Evolutionary conservation across 805 yeast genomes (phyloP), one percentile per base, ranked within the genome.

Genomic region (Candida ortonii): DNA sequence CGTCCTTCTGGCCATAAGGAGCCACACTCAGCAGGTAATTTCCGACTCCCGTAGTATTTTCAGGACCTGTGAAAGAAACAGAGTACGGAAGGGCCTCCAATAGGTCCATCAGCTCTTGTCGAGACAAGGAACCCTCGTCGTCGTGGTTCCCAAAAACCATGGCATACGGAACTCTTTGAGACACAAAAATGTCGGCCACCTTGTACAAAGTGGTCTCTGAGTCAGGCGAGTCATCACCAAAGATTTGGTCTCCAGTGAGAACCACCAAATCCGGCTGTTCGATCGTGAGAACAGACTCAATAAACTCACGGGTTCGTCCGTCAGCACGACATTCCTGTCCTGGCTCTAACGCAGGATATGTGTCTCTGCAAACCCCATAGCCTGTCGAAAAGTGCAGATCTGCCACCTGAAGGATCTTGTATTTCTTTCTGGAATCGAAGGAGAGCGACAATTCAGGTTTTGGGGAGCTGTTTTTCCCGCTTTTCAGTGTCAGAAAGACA

Each of bases 141-240:
- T 93, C 98, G 56, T 93, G 98, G 57, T 93, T 93, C 1, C 98
- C 98, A 66, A 90, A 70, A 7, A 80, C 78, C 45, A 84, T 69
- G 0, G 96, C 90, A 67, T 74, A 93, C 3, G 97, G 97, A 7
- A 89, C 82, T 31, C 70, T 59, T 29, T 84, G 64, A 11, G 63
- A 50, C 16, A 89, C 71, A 17, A 86, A 74, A 0, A 95, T 94
- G 8, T 70, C 65, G 7, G 83, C 67, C 0, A 81, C 86, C 54
- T 93, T 90, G 39, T 82, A 68, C n/a, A 87, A 49, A 0, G 96
- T 77, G 0, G 95, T 79, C 46, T 80, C 81, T 0, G 96, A 71
- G 53, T 90, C 97, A 7, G 85, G 87, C 0, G 85, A 70, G 28
- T 66, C 71, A 25, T 74, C 79, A 3, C 97, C 97, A 70, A 76